A percentile compares a stretch with the other conserved stretches of the same genome.
Evolutionary conservation across 1,284 basidiomycete genomes (phyloP).

Genomic region (Erythrobasidium hasegawianum): DNA sequence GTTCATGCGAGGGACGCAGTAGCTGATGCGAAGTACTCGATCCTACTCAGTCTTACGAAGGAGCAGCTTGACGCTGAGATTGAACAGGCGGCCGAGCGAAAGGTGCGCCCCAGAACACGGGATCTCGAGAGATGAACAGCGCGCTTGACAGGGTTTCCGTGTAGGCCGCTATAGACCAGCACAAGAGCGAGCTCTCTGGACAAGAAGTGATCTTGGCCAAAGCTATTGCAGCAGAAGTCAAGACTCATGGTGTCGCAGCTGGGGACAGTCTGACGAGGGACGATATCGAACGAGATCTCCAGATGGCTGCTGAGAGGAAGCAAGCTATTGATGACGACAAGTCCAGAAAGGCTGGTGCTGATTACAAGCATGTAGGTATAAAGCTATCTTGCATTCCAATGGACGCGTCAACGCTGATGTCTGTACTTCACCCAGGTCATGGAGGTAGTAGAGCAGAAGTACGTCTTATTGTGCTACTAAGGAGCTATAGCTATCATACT

Average conservation of each 20-base stretch:
- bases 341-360: slow-evolving; percentile 24
- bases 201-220: slow-evolving; percentile 32
- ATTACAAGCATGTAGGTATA: slow-evolving; percentile 24
- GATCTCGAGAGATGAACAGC: too few relatives aligned
- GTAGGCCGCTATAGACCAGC: slow-evolving; percentile 30
- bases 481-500: too few relatives aligned
- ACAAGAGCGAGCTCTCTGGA: slow-evolving; percentile 17
- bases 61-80: slow-evolving; percentile 21
- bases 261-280: slow-evolving; percentile 20
- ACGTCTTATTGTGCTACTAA: not conserved
- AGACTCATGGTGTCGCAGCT: not conserved
- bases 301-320: slow-evolving; percentile 22
- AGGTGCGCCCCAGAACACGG: too few relatives aligned
- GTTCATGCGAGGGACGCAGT: too few relatives aligned
- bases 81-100: slow-evolving; percentile 25
- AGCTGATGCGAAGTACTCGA: slow-evolving; percentile 12
- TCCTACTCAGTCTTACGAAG: slow-evolving; percentile 17
- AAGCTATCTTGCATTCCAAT: not conserved
- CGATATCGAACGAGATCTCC: slow-evolving; percentile 19
- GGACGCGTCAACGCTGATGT: not conserved
- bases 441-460: slow-evolving; percentile 34
- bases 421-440: slow-evolving; percentile 6
- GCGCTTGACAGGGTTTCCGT: too few relatives aligned
- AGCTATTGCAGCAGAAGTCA: slow-evolving; percentile 25
- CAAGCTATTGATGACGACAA: slow-evolving; percentile 21